These are phyloP conservation scores for Ceratobasidium sp. DNA, from an alignment of 1,284 basidiomycete species.

Conservation along the genomic window DNA sequence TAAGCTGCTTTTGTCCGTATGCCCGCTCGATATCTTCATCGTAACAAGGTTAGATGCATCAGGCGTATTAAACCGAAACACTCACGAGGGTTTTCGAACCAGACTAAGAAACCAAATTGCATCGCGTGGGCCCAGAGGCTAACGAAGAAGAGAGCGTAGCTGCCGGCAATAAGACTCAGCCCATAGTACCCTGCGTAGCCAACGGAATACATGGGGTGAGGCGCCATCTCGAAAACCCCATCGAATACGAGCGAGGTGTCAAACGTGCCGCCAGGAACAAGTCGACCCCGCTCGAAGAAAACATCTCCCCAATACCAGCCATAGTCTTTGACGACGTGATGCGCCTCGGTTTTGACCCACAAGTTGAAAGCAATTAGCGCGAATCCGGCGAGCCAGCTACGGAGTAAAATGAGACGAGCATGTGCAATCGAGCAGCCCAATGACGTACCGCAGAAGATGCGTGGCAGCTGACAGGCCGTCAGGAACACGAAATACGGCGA, in stretches of 20 bases:
- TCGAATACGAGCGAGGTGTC: slow-evolving; percentile 90
- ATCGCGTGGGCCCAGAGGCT: slow-evolving; percentile 93
- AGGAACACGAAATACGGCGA: slow-evolving; percentile 88
- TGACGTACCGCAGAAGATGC: slow-evolving; percentile 79
- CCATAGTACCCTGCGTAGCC: slow-evolving; percentile 98
- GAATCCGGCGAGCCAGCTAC: slow-evolving; percentile 88
- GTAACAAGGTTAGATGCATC: not conserved
- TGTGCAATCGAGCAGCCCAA: not conserved
- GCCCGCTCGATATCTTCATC: slow-evolving; percentile 88
- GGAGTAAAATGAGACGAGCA: slow-evolving; percentile 3
- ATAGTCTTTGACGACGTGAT: slow-evolving; percentile 93
- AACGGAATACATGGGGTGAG: slow-evolving; percentile 95
- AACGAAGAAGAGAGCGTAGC: slow-evolving; percentile 93
- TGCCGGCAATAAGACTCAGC: slow-evolving; percentile 86
- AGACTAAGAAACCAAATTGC: slow-evolving; percentile 96
- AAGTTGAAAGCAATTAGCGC: slow-evolving; percentile 93
- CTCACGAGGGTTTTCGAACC: slow-evolving; percentile 97
- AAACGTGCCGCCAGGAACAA: slow-evolving; percentile 51
- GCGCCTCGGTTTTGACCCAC: slow-evolving; percentile 99
- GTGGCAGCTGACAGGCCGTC: slow-evolving; percentile 78
- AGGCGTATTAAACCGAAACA: slow-evolving; percentile 46
- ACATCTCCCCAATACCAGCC: slow-evolving; percentile 99
- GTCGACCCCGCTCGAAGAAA: slow-evolving; percentile 86
- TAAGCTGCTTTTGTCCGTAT: slow-evolving; percentile 88
- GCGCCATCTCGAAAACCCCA: slow-evolving; percentile 95